phyloP scores from a whole-genome alignment of 192 early-diverging fungal species.

The Entophlyctis luteolus region DNA sequence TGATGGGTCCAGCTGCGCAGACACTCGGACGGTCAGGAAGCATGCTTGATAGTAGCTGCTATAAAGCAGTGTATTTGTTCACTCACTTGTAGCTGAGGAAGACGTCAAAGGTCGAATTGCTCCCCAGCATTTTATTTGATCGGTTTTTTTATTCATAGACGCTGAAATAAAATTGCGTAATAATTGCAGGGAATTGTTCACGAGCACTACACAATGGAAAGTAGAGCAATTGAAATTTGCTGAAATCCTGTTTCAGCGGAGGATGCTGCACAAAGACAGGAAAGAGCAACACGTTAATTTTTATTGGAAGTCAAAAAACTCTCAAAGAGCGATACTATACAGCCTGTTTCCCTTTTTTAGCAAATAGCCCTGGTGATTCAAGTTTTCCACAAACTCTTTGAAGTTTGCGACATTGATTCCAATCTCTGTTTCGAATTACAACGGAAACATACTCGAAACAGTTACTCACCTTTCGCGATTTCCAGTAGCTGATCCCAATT shows the following conservation, averaged over 20 bases:
- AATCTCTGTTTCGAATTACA: slow-evolving; percentile 32
- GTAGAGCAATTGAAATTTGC: no score
- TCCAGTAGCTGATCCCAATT: slow-evolving; percentile 60
- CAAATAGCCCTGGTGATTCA: slow-evolving; percentile 71
- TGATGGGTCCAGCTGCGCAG: neutral
- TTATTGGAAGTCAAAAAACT: no score
- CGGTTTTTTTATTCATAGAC: no score
- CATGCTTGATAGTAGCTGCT: no score
- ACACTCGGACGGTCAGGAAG: no score
- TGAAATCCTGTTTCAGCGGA: no score
- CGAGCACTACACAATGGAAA: no score
- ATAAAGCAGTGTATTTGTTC: no score
- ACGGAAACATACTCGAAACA: neutral
- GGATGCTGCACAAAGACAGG: no score
- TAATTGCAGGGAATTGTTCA: no score
- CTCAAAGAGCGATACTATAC: slow-evolving; percentile 35
- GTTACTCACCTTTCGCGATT: slow-evolving; percentile 45
- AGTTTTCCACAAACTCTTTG: slow-evolving; percentile 60
- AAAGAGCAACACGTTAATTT: no score
- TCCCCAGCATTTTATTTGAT: neutral
- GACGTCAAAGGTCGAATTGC: neutral
- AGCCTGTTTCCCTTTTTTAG: slow-evolving; percentile 64
- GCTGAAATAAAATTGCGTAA: no score
- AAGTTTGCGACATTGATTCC: slow-evolving; percentile 56
- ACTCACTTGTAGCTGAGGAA: neutral